phyloP scores from a whole-genome alignment of 768 basidiomycete species.

The Amanita rubescens region DNA sequence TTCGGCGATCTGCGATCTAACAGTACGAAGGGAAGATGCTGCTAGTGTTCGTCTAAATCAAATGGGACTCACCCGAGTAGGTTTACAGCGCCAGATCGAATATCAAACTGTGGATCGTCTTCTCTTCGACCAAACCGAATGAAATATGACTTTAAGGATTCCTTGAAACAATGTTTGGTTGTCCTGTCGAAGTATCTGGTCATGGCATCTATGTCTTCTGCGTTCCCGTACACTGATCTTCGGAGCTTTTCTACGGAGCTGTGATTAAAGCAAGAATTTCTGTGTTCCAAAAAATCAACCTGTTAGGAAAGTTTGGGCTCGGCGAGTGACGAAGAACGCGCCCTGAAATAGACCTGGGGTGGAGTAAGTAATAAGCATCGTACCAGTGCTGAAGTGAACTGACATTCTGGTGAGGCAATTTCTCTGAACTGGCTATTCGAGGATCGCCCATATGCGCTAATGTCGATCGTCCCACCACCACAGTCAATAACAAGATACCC shows the following conservation, averaged over 20 bases:
- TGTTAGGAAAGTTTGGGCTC: not conserved
- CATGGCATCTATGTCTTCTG: not conserved
- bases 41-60: not conserved
- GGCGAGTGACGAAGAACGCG: constrained; percentile 1
- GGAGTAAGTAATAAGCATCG: not conserved
- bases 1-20: not conserved
- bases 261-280: not conserved
- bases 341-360: constrained; percentile 3
- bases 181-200: constrained; percentile 34
- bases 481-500: constrained; percentile 1
- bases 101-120: constrained; percentile 30
- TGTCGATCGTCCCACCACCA: constrained; percentile 1
- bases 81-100: constrained; percentile 32
- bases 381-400: constrained; percentile 14
- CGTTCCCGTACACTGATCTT: not conserved
- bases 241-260: not conserved
- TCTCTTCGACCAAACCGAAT: constrained; percentile 41
- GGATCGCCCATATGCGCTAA: not conserved
- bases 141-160: constrained; percentile 27
- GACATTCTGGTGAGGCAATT: not conserved
- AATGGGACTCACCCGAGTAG: not conserved
- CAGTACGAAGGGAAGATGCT: too few species aligned
- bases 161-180: constrained; percentile 35
- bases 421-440: not conserved
- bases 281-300: too few species aligned